These are phyloP conservation scores for Penicillium polonicum DNA, from an alignment of 2,329 filamentous ascomycete genomes.

Conservation along the genomic window DNA sequence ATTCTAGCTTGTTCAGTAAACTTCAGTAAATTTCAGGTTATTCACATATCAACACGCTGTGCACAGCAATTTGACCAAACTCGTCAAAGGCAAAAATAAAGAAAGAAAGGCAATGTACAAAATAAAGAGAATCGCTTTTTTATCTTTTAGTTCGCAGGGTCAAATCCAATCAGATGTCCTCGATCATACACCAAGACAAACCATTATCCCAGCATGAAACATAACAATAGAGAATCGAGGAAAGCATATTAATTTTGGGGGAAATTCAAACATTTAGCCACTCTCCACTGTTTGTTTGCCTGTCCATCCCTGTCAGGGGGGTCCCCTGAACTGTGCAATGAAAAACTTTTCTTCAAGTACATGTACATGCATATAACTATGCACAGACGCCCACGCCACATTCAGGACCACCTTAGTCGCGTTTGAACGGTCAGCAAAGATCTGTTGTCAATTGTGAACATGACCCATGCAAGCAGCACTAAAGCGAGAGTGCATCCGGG, in stretches of 20 bases:
- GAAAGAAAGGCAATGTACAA: neutral
- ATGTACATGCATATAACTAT: conserved; percentile 17
- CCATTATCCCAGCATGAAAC: conserved; percentile 7
- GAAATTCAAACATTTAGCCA: neutral
- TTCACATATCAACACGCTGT: conserved; percentile 4
- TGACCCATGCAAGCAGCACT: conserved; percentile 16
- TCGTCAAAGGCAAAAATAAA: neutral
- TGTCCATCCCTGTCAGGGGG: conserved; percentile 10
- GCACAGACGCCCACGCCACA: conserved; percentile 22
- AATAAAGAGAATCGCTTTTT: neutral
- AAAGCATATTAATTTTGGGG: neutral
- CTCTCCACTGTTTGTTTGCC: conserved; percentile 3
- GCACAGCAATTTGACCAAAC: neutral
- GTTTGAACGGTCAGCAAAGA: conserved; percentile 10
- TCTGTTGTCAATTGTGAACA: conserved; percentile 2
- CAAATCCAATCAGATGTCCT: conserved; percentile 14
- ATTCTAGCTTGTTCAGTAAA: neutral
- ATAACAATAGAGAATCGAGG: neutral
- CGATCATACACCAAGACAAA: conserved; percentile 8
- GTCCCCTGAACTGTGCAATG: conserved; percentile 9
- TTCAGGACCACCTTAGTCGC: neutral
- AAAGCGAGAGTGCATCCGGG: conserved; percentile 9
- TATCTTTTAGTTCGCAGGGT: neutral
- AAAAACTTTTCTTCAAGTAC: conserved; percentile 13
- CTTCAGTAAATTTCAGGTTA: neutral